Percentiles rank a stretch among this genome's conserved stretches.
Conservation (phyloP, 179 eudicot species). For the Spinacia oleracea region DNA sequence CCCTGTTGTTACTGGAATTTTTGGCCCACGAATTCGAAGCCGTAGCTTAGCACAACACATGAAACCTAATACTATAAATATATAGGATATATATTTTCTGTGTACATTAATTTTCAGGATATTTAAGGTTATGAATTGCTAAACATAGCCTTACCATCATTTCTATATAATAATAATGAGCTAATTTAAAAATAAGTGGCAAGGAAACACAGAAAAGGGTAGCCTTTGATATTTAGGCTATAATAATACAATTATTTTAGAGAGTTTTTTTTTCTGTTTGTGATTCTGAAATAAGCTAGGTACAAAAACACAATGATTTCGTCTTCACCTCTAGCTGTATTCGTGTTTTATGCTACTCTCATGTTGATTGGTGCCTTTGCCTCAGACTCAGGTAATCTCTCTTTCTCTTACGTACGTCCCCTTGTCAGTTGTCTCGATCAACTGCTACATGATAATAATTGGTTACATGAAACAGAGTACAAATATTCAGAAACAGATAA, state of each 20-base stretch:
- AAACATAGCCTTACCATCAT: background rate
- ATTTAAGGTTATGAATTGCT: background rate
- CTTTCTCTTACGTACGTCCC: background rate
- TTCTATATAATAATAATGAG: background rate
- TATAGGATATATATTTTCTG: no score
- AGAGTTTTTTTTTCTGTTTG: background rate
- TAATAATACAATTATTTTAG: background rate
- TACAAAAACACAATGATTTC: slow-evolving; percentile 11
- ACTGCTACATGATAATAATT: no score
- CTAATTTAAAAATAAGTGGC: background rate
- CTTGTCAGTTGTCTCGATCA: background rate
- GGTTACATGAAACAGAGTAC: slow-evolving; percentile 1
- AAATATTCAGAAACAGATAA: background rate
- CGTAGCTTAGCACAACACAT: background rate
- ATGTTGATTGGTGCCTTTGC: slow-evolving; percentile 15
- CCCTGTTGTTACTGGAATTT: background rate
- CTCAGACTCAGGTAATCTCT: slow-evolving; percentile 30
- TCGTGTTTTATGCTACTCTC: slow-evolving; percentile 15
- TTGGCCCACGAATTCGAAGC: background rate
- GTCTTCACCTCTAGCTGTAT: slow-evolving; percentile 5
- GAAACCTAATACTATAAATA: no score
- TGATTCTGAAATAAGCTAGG: background rate
- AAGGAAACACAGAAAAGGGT: background rate
- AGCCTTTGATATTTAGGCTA: background rate
- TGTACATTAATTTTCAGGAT: background rate